These are phyloP conservation scores for Butyriboletus loyo DNA, from an alignment of 768 basidiomycete genomes.

Conservation along the genomic window DNA sequence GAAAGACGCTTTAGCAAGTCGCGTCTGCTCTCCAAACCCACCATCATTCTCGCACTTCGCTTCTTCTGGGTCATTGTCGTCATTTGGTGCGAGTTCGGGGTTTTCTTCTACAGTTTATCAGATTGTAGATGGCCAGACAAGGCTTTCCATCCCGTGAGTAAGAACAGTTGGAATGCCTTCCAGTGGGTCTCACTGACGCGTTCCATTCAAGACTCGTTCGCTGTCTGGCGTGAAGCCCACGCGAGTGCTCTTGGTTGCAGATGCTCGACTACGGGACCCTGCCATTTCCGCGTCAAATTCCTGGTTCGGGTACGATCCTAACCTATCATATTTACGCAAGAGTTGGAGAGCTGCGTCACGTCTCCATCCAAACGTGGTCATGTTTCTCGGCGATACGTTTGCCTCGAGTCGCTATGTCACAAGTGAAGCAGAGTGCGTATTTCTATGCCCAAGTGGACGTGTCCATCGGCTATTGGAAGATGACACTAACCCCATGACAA, in stretches of 20 bases:
- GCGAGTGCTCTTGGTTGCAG: conserved; percentile 66
- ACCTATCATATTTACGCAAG: conserved; percentile 60
- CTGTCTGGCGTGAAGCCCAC: conserved; percentile 31
- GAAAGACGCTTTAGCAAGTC: conserved; percentile 27
- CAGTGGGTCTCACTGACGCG: conserved; percentile 1
- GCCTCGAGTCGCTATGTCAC: conserved; percentile 56
- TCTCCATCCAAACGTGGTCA: conserved; percentile 58
- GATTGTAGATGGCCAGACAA: conserved; percentile 59
- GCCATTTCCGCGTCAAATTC: conserved; percentile 32
- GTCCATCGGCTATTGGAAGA: neutral
- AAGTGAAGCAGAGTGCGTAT: conserved; percentile 52
- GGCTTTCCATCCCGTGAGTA: conserved; percentile 27
- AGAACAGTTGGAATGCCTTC: neutral
- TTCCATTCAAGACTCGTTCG: conserved; percentile 12
- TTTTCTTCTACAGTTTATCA: conserved; percentile 56
- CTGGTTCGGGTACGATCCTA: conserved; percentile 45
- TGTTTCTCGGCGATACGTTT: conserved; percentile 78
- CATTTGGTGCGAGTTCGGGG: conserved; percentile 63
- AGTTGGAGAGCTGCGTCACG: conserved; percentile 64
- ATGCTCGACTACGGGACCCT: conserved; percentile 55
- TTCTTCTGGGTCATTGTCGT: conserved; percentile 54
- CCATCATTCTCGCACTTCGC: conserved; percentile 43
- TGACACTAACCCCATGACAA: conserved; percentile 3
- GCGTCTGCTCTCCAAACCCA: conserved; percentile 26
- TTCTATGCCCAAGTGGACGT: conserved; percentile 17